These are phyloP conservation scores for Eucalyptus polybractea DNA, from an alignment of 345 rosid species.

Conservation along the genomic window DNA sequence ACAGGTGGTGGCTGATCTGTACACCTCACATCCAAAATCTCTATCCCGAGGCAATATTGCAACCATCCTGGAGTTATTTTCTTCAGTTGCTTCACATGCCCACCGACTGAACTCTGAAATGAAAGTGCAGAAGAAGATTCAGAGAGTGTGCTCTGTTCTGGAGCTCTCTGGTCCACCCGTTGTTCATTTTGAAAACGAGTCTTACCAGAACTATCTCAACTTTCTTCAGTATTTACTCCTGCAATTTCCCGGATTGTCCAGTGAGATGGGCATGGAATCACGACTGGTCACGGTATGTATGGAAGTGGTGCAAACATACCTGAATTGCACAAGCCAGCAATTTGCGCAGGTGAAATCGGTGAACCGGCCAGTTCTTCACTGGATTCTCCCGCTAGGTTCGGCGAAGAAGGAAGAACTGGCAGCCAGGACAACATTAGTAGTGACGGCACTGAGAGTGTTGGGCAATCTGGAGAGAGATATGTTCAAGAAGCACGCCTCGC, in stretches of 20 bases:
- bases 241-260: constrained; percentile 21
- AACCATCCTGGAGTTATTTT: constrained; percentile 38
- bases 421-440: constrained; percentile 53
- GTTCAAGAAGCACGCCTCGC: constrained; percentile 36
- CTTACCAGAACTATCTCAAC: constrained; percentile 59
- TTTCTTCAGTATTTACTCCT: constrained; percentile 40
- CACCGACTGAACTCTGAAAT: constrained; percentile 43
- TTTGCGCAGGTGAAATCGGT: constrained; percentile 3
- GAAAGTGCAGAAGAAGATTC: constrained; percentile 49
- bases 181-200: constrained; percentile 81
- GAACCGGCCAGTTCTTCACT: constrained; percentile 15
- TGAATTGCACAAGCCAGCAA: constrained; percentile 27
- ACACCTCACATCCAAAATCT: constrained; percentile 30
- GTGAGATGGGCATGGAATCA: constrained; percentile 43
- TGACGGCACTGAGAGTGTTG: constrained; percentile 44
- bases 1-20: constrained; percentile 53
- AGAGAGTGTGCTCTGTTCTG: constrained; percentile 54
- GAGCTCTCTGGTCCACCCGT: constrained; percentile 76
- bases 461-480: constrained; percentile 37
- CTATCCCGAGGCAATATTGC: constrained; percentile 31
- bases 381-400: constrained; percentile 62
- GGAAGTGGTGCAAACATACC: constrained; percentile 47
- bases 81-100: constrained; percentile 58
- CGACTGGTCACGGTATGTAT: constrained; percentile 43
- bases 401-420: constrained; percentile 75